Evolutionary conservation across 352 stramenopile genomes (phyloP).

Genomic region (Globisporangium cystogenes): DNA sequence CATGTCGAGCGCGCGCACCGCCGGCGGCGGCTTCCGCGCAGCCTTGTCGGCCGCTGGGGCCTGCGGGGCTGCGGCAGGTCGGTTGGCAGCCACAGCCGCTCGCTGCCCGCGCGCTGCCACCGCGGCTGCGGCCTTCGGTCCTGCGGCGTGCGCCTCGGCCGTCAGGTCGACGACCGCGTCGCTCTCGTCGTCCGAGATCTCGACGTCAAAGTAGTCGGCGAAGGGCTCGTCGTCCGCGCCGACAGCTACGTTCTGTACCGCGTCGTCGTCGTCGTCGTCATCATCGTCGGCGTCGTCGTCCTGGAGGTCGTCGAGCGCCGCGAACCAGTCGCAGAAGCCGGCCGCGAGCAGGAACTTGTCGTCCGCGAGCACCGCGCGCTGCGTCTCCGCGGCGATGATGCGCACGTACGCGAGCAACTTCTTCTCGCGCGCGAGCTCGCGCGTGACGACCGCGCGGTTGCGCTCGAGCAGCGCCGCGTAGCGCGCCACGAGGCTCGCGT

Average conservation of each 20-base stretch:
- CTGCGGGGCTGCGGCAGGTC: neutral
- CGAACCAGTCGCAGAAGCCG: constrained; percentile 50
- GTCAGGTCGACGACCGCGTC: constrained; percentile 7
- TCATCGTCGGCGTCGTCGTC: constrained; percentile 4
- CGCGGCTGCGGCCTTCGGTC: no score
- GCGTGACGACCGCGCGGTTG: constrained; percentile 32
- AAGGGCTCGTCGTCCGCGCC: constrained; percentile 6
- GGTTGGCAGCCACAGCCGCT: no score
- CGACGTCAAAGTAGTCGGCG: constrained; percentile 8
- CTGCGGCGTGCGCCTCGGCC: no score
- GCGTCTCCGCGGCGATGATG: constrained; percentile 30
- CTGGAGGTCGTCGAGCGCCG: constrained; percentile 8
- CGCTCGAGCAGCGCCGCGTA: constrained; percentile 36
- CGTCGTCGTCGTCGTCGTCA: constrained; percentile 10
- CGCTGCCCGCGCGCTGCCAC: no score
- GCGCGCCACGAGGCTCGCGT: constrained; percentile 20
- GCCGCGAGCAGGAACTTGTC: constrained; percentile 43
- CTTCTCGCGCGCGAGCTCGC: constrained; percentile 50
- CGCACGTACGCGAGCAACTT: constrained; percentile 59
- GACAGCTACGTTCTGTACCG: constrained; percentile 1
- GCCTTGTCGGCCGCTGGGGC: neutral
- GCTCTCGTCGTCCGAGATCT: constrained; percentile 18
- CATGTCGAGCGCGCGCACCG: constrained; percentile 20
- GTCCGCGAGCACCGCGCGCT: constrained; percentile 29
- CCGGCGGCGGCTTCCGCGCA: neutral